Evolutionary conservation across 306 rosid genomes (phyloP).

Genomic region (Sechiopsis laciniata): DNA sequence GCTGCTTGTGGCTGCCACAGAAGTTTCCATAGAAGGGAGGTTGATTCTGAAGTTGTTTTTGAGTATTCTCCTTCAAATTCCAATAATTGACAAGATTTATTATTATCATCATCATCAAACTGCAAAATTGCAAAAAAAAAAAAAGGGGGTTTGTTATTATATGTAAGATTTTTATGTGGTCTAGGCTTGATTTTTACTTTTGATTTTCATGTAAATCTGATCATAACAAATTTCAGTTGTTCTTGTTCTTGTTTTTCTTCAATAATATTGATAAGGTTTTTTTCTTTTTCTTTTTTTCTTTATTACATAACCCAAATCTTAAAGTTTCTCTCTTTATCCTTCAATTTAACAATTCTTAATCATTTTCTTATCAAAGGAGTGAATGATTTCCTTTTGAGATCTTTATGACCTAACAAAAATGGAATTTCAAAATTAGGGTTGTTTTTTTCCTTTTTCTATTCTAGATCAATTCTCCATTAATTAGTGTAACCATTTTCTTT

Average conservation of each 20-base stretch:
- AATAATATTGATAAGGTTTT: conserved; percentile 8
- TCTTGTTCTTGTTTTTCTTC: background rate
- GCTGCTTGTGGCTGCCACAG: conserved; percentile 95
- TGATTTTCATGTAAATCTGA: conserved; percentile 15
- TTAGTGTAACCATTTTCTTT: background rate
- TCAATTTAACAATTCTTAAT: background rate
- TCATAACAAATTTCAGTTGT: background rate
- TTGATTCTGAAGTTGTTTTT: conserved; percentile 79
- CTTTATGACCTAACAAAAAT: background rate
- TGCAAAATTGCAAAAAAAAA: conserved; percentile 9
- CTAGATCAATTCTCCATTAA: background rate
- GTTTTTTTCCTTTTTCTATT: background rate
- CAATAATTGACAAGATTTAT: background rate
- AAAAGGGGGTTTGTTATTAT: conserved; percentile 7
- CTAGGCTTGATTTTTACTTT: background rate
- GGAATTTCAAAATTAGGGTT: background rate
- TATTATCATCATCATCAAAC: background rate
- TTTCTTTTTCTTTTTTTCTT: background rate
- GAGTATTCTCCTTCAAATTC: conserved; percentile 75
- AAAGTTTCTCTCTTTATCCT: background rate
- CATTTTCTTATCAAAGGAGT: background rate
- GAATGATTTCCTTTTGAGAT: background rate
- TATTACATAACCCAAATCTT: background rate
- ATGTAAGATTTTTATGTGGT: background rate
- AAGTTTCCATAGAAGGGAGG: conserved; percentile 64